Conservation (phyloP, 2,329 filamentous ascomycete genomes). For the Pseudocercospora musae region DNA sequence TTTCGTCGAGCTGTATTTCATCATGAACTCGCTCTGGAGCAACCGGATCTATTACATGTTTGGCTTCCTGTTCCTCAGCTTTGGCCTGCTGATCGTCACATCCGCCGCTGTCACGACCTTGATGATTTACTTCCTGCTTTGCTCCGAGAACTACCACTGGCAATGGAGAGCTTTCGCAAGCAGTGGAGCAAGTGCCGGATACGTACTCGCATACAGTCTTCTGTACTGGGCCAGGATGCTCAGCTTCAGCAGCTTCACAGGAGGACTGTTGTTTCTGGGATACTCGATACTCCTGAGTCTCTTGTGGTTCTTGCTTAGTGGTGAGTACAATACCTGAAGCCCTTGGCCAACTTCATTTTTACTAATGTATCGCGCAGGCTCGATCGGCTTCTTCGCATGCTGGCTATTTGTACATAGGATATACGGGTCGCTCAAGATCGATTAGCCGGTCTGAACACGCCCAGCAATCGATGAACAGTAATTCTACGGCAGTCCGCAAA, state of each 20-base stretch:
- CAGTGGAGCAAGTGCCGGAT: slow-evolving; percentile 82
- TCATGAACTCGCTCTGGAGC: slow-evolving; percentile 99
- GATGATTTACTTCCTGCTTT: slow-evolving; percentile 94
- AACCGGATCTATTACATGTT: slow-evolving; percentile 99
- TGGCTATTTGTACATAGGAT: slow-evolving; percentile 94
- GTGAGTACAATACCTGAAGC: slow-evolving; percentile 55
- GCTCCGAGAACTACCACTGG: slow-evolving; percentile 97
- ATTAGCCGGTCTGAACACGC: slow-evolving; percentile 48
- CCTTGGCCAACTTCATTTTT: not conserved
- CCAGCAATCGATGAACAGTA: not conserved
- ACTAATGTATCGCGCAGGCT: slow-evolving; percentile 55
- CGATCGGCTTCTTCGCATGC: slow-evolving; percentile 92
- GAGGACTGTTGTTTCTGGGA: slow-evolving; percentile 86
- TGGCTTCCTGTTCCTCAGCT: slow-evolving; percentile 96
- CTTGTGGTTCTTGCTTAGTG: slow-evolving; percentile 88
- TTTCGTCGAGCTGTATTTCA: slow-evolving; percentile 98
- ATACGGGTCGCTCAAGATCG: slow-evolving; percentile 97
- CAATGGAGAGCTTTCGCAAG: slow-evolving; percentile 95
- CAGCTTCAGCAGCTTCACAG: slow-evolving; percentile 77
- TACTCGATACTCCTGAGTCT: slow-evolving; percentile 88
- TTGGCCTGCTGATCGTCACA: slow-evolving; percentile 94
- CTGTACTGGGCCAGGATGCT: slow-evolving; percentile 89
- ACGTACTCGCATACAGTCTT: slow-evolving; percentile 88
- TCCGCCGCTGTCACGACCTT: slow-evolving; percentile 88
- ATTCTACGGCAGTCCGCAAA: not conserved